Base-by-base conservation (phyloP, 2,329 filamentous ascomycete genomes). In the Ophioceras dolichostomum region DNA sequence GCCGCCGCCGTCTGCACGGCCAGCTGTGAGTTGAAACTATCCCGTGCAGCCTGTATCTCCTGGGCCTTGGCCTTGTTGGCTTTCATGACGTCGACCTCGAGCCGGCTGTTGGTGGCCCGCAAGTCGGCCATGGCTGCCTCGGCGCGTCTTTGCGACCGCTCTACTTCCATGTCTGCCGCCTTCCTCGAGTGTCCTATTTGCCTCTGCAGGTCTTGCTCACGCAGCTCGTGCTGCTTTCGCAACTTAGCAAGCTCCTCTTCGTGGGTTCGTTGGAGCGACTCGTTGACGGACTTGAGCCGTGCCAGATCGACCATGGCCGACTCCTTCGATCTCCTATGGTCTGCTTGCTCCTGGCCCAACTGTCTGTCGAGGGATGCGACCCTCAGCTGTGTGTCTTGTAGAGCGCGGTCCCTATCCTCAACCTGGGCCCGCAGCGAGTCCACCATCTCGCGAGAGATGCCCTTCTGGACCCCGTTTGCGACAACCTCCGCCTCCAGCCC, bases 361-460 rank as follows among this genome's bases (percentile, higher is more conserved):
- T 69, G 64, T n/a, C 61, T 62, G 37, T 68, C 60, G 10, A 76
- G 55, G 4, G 64, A 61, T 8, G 64, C 55, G 5, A 66, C 49
- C 28, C 65, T 60, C 10, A 60, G 57, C 34, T 70, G 61, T 2
- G 59, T 55, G 28, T 68, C 63, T 41, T 70, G 60, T 19, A 78
- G 49, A 2, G 60, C 54, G 22, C 58, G 58, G 17, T 76, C 77
- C 44, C 80, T 85, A 41, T 89, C 79, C 41, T 83, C 78, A 1
- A 94, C 58, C 52, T 95, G 81, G 4, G 69, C 68, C 35, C 85
- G 77, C 22, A 98, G 64, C 1, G 82, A 80, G 55, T 98, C 91
- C 4, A 98, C 83, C 27, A 96, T 65, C 49, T 96, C 86, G 29
- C 89, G 75, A n/a, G 93, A 94, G 27, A 98, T 83, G 4, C 89